Base-by-base conservation (phyloP, 73 alveolate genomes). In the Uronychia setigera region DNA sequence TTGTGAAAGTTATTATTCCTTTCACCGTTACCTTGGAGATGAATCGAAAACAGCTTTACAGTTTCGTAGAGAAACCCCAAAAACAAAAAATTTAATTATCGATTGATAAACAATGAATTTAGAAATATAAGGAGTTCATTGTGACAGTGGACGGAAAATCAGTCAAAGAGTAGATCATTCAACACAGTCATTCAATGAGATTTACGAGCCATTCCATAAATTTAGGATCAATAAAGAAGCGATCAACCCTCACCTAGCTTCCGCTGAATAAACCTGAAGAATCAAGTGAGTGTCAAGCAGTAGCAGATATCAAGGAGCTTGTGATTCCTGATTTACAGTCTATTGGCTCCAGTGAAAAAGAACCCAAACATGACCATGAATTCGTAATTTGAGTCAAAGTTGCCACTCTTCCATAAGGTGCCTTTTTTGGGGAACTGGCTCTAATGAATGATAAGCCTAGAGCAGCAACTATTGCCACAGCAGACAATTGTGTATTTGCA, bases 391-490 rank as follows among this genome's bases (percentile, higher is more conserved):
- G 81, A 35, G n/a, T 46, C 27, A 26, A 80, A 35, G 87, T 80
- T n/a, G 46, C 87, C 59, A 57, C 59, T 0, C 14, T 80, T 0
- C 31, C 31, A 33, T 80, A 77, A 58, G 91, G 94, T 13, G 94
- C 35, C 57, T 87, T 76, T 35, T 92, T 92, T 67, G 94, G 96
- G n/a, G 96, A 92, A 83, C 80, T 88, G 26, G 83, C 92, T 78
- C 80, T 92, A 34, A 88, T 92, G 26, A 92, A 85, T 80, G 92
- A 88, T 27, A 92, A 92, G 33, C 94, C 89, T 88, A 80, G 93
- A 67, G 94, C 96, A 28, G 93, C 94, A 29, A 83, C 94, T 32
- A 33, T 88, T 77, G 35, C 87, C 13, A 86, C 94, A 34, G 30
- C 59, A 28, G 86, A 89, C 58, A 80, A 82, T 77, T 74, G 83